Percentiles rank a stretch among this genome's conserved stretches.
phyloP scores from a whole-genome alignment of 2,329 filamentous ascomycete genomes.

The Penicillium capsulatum region DNA sequence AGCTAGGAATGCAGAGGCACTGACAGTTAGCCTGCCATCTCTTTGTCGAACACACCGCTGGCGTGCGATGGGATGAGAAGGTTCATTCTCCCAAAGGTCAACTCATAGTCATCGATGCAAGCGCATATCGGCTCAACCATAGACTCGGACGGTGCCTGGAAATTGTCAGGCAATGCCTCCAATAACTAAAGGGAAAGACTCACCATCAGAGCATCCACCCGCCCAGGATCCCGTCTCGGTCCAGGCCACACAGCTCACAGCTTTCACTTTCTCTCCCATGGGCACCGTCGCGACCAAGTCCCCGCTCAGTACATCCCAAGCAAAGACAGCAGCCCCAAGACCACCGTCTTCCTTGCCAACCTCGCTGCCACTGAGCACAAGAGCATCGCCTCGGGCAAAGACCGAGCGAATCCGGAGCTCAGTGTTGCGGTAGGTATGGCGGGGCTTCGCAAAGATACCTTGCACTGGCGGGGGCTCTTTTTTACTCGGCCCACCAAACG shows the following conservation, averaged over 20 bases:
- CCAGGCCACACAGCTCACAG: constrained; percentile 45
- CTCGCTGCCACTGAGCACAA: constrained; percentile 79
- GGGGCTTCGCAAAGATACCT: constrained; percentile 13
- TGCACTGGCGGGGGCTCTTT: constrained; percentile 41
- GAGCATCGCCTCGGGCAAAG: constrained; percentile 70
- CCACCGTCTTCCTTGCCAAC: constrained; percentile 30
- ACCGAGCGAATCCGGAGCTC: constrained; percentile 71
- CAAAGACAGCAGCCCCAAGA: constrained; percentile 42
- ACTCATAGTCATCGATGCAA: too few relatives aligned
- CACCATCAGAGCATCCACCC: constrained; percentile 42
- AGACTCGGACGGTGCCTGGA: constrained; percentile 25
- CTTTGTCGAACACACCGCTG: too few relatives aligned
- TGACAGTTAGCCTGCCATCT: too few relatives aligned
- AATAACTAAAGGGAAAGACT: constrained; percentile 5
- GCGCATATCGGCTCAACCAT: constrained; percentile 13
- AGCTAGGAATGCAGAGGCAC: too few relatives aligned
- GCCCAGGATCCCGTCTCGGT: constrained; percentile 43
- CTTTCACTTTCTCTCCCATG: constrained; percentile 39
- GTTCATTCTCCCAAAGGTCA: too few relatives aligned
- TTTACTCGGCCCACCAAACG: constrained; percentile 53
- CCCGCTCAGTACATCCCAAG: constrained; percentile 80
- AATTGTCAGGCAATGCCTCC: constrained; percentile 2
- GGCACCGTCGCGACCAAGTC: constrained; percentile 60
- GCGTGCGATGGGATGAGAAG: too few relatives aligned
- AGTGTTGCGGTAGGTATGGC: constrained; percentile 54